Evolutionary conservation across 495 filamentous ascomycete species (phyloP), one percentile per base, ranked within the genome.

Genomic region (Parathielavia appendiculata): DNA sequence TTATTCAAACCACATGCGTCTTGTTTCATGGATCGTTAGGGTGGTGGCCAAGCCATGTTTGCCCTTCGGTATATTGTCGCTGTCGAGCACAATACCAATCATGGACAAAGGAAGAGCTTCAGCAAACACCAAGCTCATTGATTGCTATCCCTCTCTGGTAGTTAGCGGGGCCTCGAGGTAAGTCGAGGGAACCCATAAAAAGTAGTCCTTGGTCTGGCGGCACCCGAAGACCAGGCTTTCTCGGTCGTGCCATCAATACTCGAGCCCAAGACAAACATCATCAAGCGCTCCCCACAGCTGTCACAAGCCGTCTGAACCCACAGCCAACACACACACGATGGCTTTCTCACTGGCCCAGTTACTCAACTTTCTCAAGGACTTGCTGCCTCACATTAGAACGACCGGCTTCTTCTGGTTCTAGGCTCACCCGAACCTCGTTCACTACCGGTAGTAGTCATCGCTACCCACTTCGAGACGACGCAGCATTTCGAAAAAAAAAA

Each of bases 311-410:
- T 14, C 19, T 22, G 9, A 32, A n/a, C n/a, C n/a, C n/a, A n/a
- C 38, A n/a, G 20, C 10, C 35, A 35, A 19, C 17, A 2, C 40
- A 41, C 0, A 40, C 51, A 55, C 22, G 7, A 55, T 55, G 53
- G n/a, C 19, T 17, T 45, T 46, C 17, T 55, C 53, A 30, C 11
- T 55, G 30, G 22, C 41, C 40, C 4, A 30, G 30, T 1, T 55
- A n/a, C 40, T 55, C 51, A 54, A 23, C n/a, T 55, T 55, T 23
- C 16, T 55, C 19, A 7, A 36, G 8, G 45, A n/a, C 17, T 10
- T 55, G 10, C 12, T 55, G 17, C 5, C 13, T 4, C 41, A 48
- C 12, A 58, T 36, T 7, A 5, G 17, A 30, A 23, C 52, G 48
- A 38, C 39, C 4, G 16, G 23, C 12, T 49, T 41, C 32, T 47